Evolutionary conservation across 75 land plant genomes (phyloP).

Genomic region (Selaginella moellendorffii): DNA sequence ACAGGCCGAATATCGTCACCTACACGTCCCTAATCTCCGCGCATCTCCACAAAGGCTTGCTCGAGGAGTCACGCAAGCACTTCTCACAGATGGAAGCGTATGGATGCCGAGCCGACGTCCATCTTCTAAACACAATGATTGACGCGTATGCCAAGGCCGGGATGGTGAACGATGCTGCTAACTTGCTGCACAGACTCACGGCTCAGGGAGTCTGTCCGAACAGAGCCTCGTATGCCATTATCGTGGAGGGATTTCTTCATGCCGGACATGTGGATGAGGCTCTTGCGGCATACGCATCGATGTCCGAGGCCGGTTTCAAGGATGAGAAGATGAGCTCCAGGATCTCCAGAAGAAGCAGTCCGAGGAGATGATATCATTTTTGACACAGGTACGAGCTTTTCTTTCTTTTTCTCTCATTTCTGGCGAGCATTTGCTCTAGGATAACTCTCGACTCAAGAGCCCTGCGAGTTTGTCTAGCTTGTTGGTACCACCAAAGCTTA

Average conservation of each 20-base stretch:
- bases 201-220: not conserved
- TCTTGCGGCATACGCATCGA: not conserved
- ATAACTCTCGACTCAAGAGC: too few relatives aligned
- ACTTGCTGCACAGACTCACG: not conserved
- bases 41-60: conserved; percentile 9
- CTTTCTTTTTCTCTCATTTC: too few relatives aligned
- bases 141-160: not conserved
- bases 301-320: not conserved
- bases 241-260: not conserved
- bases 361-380: too few relatives aligned
- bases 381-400: too few relatives aligned
- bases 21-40: conserved; percentile 66
- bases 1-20: conserved; percentile 83
- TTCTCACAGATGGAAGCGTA: not conserved
- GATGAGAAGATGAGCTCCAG: not conserved
- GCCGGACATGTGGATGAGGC: not conserved
- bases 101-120: not conserved
- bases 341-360: too few relatives aligned
- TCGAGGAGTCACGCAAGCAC: not conserved
- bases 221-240: not conserved
- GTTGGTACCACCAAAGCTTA: too few relatives aligned
- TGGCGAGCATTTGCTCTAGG: too few relatives aligned
- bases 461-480: too few relatives aligned
- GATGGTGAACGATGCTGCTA: not conserved
- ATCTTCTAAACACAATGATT: not conserved